Conservation (phyloP, 2,329 filamentous ascomycete species). For the Purpureocillium lavendulum region DNA sequence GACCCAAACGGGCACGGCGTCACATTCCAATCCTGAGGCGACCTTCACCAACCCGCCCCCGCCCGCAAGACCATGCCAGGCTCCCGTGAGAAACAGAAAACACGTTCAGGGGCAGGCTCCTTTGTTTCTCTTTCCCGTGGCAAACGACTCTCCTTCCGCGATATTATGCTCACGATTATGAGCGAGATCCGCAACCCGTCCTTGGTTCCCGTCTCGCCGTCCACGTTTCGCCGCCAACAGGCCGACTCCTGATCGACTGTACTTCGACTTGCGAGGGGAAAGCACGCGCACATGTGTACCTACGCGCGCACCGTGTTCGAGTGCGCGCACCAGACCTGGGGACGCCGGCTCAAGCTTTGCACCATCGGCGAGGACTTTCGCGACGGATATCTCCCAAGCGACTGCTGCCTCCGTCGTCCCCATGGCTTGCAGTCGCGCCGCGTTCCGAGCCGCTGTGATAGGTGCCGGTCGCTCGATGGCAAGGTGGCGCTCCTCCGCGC, state of each 20-base stretch:
- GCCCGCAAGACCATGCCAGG: too few relatives aligned
- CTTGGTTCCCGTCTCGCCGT: not conserved
- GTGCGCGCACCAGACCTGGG: conserved; percentile 18
- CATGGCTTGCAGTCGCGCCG: conserved; percentile 14
- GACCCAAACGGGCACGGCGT: too few relatives aligned
- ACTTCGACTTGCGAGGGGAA: not conserved
- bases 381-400: conserved; percentile 1
- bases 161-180: too few relatives aligned
- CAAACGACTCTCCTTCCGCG: too few relatives aligned
- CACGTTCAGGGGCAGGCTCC: too few relatives aligned
- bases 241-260: not conserved
- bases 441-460: conserved; percentile 13
- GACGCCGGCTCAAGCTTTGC: conserved; percentile 15
- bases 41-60: too few relatives aligned
- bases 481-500: conserved; percentile 9
- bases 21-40: too few relatives aligned
- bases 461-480: conserved; percentile 12
- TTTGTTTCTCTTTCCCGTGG: too few relatives aligned
- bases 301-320: conserved; percentile 15
- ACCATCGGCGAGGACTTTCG: conserved; percentile 8
- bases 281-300: conserved; percentile 15
- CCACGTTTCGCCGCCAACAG: not conserved
- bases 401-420: conserved; percentile 12
- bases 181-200: not conserved
- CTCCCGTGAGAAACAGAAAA: too few relatives aligned